phyloP scores from a whole-genome alignment of 2,329 filamentous ascomycete species.

The Pseudogymnoascus sp. region DNA sequence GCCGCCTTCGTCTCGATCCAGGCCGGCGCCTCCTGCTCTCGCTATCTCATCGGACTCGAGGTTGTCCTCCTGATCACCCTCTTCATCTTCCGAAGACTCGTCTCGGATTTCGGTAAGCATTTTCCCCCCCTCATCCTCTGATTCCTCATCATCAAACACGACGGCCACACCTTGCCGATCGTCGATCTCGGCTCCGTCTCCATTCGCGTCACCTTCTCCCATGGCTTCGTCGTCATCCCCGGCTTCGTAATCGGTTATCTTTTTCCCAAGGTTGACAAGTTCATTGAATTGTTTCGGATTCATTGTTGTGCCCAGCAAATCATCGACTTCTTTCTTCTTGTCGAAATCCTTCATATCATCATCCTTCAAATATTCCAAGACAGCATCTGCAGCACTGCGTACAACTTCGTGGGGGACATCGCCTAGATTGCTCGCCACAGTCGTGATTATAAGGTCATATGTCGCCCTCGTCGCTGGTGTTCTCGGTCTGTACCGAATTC shows the following conservation, averaged over 20 bases:
- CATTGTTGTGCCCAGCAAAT: slow-evolving; percentile 76
- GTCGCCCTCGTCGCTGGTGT: slow-evolving; percentile 87
- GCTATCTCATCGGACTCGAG: slow-evolving; percentile 42
- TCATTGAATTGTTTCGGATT: slow-evolving; percentile 92
- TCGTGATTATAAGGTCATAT: slow-evolving; percentile 88
- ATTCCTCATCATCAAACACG: slow-evolving; percentile 86
- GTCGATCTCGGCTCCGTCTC: slow-evolving; percentile 71
- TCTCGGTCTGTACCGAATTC: slow-evolving; percentile 81
- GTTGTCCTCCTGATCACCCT: slow-evolving; percentile 51
- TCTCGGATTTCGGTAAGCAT: slow-evolving; percentile 82
- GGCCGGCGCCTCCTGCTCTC: slow-evolving; percentile 40
- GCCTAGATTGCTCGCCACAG: slow-evolving; percentile 79
- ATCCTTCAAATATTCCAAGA: slow-evolving; percentile 87
- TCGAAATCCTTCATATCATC: slow-evolving; percentile 95
- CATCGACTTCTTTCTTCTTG: slow-evolving; percentile 96
- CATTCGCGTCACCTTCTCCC: slow-evolving; percentile 57
- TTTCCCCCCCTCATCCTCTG: slow-evolving; percentile 70
- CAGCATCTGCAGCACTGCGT: slow-evolving; percentile 85
- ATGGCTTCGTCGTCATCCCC: slow-evolving; percentile 92
- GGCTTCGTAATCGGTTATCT: slow-evolving; percentile 96
- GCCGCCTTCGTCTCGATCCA: slow-evolving; percentile 41
- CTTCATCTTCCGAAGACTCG: slow-evolving; percentile 75
- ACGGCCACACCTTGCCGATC: slow-evolving; percentile 95
- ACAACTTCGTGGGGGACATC: slow-evolving; percentile 90
- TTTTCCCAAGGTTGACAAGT: slow-evolving; percentile 91